Conservation (phyloP, 177 flowering plant species). For the Vitis hybrid region DNA sequence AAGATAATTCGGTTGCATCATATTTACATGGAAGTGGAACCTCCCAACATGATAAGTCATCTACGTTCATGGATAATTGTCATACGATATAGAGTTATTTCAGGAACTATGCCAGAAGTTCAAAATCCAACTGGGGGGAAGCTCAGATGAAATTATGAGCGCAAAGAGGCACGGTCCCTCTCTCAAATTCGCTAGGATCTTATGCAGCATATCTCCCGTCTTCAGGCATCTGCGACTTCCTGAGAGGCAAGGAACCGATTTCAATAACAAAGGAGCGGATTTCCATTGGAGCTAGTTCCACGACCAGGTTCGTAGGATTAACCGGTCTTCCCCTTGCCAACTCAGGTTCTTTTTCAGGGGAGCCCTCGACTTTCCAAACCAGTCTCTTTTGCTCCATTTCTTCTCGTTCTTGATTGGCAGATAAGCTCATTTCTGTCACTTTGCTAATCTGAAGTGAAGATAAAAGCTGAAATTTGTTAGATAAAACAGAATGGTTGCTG, state of each 20-base stretch:
- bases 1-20: neutral
- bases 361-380: constrained; percentile 71
- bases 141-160: neutral
- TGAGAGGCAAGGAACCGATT: constrained; percentile 20
- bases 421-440: constrained; percentile 71
- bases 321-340: constrained; percentile 63
- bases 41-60: no score
- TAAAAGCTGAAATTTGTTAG: neutral
- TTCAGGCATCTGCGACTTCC: constrained; percentile 16
- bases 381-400: constrained; percentile 85
- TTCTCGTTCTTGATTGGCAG: constrained; percentile 85
- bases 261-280: constrained; percentile 69
- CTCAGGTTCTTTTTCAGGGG: constrained; percentile 24
- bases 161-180: neutral
- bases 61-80: neutral
- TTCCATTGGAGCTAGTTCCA: constrained; percentile 86
- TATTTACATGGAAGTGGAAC: no score
- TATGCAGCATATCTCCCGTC: neutral
- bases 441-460: constrained; percentile 52
- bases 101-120: neutral
- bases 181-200: neutral
- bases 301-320: constrained; percentile 53
- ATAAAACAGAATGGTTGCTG: neutral
- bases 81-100: neutral
- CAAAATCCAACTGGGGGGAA: neutral